Base-by-base conservation (phyloP, 2,329 filamentous ascomycete genomes). In the Scopulariopsis brevicaulis region DNA sequence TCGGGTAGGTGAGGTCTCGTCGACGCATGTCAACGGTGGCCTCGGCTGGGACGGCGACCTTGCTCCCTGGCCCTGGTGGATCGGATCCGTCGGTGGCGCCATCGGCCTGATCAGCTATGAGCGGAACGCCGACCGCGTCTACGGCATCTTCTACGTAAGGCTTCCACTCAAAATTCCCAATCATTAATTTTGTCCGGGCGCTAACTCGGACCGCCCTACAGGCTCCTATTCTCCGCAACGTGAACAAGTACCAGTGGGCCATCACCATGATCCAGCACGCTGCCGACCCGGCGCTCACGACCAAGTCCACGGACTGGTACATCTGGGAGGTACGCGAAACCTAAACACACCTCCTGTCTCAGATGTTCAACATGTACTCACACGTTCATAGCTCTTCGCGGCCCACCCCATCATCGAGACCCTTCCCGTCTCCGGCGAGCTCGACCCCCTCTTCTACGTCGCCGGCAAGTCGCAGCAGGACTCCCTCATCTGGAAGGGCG, bases 51-150 rank as follows among this genome's bases (percentile, higher is more conserved):
- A 67, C 1, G 75, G 74, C 3, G 63, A 73, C 15, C 73, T 77
- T 54, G 73, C 72, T 63, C 66, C 70, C 40, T 81, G 74, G 62
- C 79, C 75, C 1, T 82, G 76, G 73, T 81, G 79, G 82, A 79
- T 81, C 55, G 83, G 82, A 28, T 74, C 79, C 10, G 80, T 88
- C 2, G 78, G 78, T 15, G 85, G 88, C 66, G 84, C 82, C 25
- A 75, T 88, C n/a, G 84, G 79, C 58, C 72, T 87, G 18, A 75
- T 87, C 61, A 81, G 83, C 20, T 80, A 81, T 34, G 85, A 88
- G 73, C 76, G 84, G 58, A 87, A 87, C 68, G 74, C 76, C 3
- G 81, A 85, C 63, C 75, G 77, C 22, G 75, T 85, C 52, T 75
- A 77, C 2, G 80, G 79, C 7, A 75, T 77, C 1, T 72, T 76